Base-by-base conservation (phyloP, 2,329 filamentous ascomycete genomes). In the Colletotrichum eremochloae region DNA sequence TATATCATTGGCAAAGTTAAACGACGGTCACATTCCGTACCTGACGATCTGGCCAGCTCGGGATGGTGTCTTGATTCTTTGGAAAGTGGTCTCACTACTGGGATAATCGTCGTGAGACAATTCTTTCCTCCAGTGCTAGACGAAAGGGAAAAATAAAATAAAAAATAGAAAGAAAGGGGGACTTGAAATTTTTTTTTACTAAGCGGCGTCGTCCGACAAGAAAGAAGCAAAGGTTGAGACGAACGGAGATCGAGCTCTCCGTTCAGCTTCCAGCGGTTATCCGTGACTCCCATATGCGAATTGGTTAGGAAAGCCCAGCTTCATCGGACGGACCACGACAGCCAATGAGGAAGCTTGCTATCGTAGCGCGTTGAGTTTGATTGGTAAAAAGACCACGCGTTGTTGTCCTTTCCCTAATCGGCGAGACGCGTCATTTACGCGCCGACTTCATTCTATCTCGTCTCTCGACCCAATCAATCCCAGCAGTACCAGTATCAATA, bases 1-100 rank as follows among this genome's bases (percentile, higher is more conserved):
- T 70, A 61, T 70, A 72, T 65, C 66, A 72, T 72, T 53, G 42
- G 52, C 36, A 60, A 60, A 61, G 61, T 65, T 56, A 70, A 67
- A 63, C 66, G 70, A 46, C 53, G 48, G 67, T 29, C 58, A 64
- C 70, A 70, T 72, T 72, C 70, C 70, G 70, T 72, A 70, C 70
- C 70, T 72, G 70, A 70, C 70, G 70, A 72, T 72, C 70, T 61
- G 60, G 66, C 66, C 70, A 72, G 66, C 70, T 36, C 53, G 8
- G 58, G 61, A 36, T 44, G n/a, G 46, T 46, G 20, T 44, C 42
- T 44, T 44, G 50, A 42, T 14, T 68, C 64, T 71, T 71, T 71
- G 58, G 58, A 24, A 44, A 48, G 55, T 62, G 48, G 65, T 72
- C 60, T 56, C 55, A 70, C 67, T 61, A 50, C 61, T 40, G 70